Base-by-base conservation (phyloP, 345 rosid genomes). In the Moricandia moricandioides region DNA sequence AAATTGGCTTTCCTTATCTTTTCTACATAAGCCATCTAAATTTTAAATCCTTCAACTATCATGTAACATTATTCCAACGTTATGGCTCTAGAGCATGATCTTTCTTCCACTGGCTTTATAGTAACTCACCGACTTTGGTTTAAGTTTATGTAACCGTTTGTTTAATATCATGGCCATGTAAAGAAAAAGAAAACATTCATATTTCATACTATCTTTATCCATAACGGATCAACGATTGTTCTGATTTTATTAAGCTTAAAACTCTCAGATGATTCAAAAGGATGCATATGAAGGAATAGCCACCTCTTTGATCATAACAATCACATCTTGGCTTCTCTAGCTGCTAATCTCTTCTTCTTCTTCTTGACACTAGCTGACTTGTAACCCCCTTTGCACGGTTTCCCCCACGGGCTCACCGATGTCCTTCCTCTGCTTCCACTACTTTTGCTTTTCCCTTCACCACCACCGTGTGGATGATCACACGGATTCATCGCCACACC, bases 401-500 rank as follows among this genome's bases (percentile, higher is more conserved):
- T 93, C 29, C 98, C 98, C 97, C 97, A 93, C 2, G 98, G 97
- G 0, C 89, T 88, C 18, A 67, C 84, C 0, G 98, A 93, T 56
- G 84, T 82, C 65, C 87, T 80, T 45, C 98, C 96, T 30, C 74
- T 60, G 29, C 79, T 76, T 21, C 98, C 91, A 30, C 96, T 87
- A 85, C 98, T 91, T 70, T 93, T 93, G 79, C 96, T 93, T 52
- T 85, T 81, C 51, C 97, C 97, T 78, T 93, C 98, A 74, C 98
- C 98, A 59, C 98, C 98, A 81, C 97, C 96, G 12, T 89, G 98
- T 63, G 97, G 97, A 82, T 93, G 98, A 78, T 91, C 98, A 11
- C 89, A 79, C 1, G 98, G 97, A 74, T 94, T 91, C 96, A 91
- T 91, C 0, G 96, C 96, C 71, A 90, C 95, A 63, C 97, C 96